phyloP scores from a whole-genome alignment of 2,329 filamentous ascomycete genomes.

The Hymenoscyphus fraxineus region DNA sequence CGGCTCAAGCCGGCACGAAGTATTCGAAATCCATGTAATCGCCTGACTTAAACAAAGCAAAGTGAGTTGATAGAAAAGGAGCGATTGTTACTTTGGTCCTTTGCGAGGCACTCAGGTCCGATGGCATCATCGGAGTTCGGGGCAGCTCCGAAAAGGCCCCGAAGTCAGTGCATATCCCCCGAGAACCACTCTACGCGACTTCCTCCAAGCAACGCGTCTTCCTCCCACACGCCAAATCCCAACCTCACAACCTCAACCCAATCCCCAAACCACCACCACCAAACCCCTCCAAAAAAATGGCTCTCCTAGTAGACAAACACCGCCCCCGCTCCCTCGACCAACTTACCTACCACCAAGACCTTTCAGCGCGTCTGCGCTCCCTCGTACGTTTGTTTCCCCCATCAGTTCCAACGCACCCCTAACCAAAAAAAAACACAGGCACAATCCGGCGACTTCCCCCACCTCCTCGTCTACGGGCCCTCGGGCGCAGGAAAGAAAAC shows the following conservation, averaged over 20 bases:
- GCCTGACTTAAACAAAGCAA: no score
- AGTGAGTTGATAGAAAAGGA: no score
- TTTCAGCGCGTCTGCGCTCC: constrained; percentile 81
- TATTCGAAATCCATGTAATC: no score
- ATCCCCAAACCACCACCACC: neutral
- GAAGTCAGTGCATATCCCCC: no score
- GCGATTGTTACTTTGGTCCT: no score
- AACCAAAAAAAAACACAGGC: constrained; percentile 53
- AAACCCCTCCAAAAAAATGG: constrained; percentile 42
- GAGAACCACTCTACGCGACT: neutral
- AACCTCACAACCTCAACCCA: neutral
- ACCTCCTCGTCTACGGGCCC: constrained; percentile 93
- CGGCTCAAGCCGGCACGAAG: no score
- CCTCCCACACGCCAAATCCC: neutral
- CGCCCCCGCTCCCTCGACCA: constrained; percentile 70
- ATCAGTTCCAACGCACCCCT: neutral
- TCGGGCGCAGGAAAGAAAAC: constrained; percentile 98
- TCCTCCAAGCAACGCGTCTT: neutral
- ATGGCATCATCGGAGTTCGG: no score
- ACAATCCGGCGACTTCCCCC: constrained; percentile 94
- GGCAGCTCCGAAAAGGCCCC: no score
- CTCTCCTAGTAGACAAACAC: constrained; percentile 69
- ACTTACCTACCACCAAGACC: constrained; percentile 82
- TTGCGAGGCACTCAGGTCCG: no score
- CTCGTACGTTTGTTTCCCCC: constrained; percentile 58